phyloP scores from a whole-genome alignment of 805 yeast genomes.

The Yamadazyma sp. region DNA sequence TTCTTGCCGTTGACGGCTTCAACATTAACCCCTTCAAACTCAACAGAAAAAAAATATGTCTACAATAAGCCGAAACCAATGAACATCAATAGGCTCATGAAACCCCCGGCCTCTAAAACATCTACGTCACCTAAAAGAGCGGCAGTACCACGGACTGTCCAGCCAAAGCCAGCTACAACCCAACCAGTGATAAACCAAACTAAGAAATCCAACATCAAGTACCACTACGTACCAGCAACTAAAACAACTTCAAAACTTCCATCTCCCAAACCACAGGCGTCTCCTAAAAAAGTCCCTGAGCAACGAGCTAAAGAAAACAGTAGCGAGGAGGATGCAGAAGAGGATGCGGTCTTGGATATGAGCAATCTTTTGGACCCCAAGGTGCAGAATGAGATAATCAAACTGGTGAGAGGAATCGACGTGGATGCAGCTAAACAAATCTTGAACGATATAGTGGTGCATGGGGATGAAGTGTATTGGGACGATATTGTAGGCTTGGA shows the following conservation, averaged over 20 bases:
- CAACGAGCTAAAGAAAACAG: neutral
- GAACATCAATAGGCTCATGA: conserved; percentile 35
- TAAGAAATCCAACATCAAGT: conserved; percentile 31
- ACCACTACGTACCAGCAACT: conserved; percentile 26
- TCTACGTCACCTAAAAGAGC: conserved; percentile 5
- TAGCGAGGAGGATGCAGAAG: conserved; percentile 17
- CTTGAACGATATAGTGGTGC: conserved; percentile 80
- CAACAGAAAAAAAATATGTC: conserved; percentile 20
- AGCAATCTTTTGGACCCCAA: conserved; percentile 19
- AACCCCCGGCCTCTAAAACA: conserved; percentile 5
- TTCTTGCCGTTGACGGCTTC: conserved; percentile 1
- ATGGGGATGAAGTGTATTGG: conserved; percentile 92
- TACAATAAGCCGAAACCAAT: conserved; percentile 42
- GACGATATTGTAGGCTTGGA: conserved; percentile 92
- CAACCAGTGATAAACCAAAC: conserved; percentile 6
- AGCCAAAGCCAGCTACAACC: neutral
- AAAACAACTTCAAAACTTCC: conserved; percentile 13
- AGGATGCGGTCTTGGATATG: conserved; percentile 20
- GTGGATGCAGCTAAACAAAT: conserved; percentile 77
- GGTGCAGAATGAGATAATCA: conserved; percentile 41
- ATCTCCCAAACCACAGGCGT: conserved; percentile 6
- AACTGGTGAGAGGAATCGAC: conserved; percentile 71
- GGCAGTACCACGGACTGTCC: too few relatives aligned
- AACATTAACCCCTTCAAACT: conserved; percentile 1
- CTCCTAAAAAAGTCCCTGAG: neutral